Conservation (phyloP, 768 basidiomycete species). For the Suillus weaverae region DNA sequence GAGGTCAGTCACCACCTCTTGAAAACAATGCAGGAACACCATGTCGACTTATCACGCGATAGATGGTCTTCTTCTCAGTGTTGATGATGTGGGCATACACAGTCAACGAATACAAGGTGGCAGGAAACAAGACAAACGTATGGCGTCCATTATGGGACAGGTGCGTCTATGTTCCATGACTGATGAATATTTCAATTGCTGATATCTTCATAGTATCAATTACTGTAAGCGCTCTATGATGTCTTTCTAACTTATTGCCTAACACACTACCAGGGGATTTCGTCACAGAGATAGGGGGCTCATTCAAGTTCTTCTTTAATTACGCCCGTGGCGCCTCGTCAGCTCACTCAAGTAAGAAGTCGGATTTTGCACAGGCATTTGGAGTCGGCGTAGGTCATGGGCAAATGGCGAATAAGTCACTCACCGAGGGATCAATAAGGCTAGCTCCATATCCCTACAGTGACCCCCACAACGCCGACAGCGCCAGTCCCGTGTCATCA, state of each 20-base stretch:
- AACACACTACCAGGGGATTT: conserved; percentile 56
- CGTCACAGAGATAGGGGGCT: conserved; percentile 57
- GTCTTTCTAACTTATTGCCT: conserved; percentile 3
- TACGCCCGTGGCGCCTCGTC: conserved; percentile 34
- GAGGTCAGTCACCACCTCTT: conserved; percentile 51
- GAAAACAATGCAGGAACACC: conserved; percentile 7
- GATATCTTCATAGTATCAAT: conserved; percentile 40
- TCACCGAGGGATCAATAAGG: conserved; percentile 40
- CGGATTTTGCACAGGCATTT: conserved; percentile 42
- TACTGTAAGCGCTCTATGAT: conserved; percentile 34
- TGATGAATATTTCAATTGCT: conserved; percentile 2
- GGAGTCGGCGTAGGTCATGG: conserved; percentile 29
- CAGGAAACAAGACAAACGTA: conserved; percentile 51
- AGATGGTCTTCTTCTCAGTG: conserved; percentile 83
- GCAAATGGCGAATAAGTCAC: conserved; percentile 10
- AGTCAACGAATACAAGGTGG: conserved; percentile 60
- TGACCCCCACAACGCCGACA: conserved; percentile 12
- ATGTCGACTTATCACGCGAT: neutral
- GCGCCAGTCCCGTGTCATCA: conserved; percentile 5
- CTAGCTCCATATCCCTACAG: conserved; percentile 38
- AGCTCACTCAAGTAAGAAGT: conserved; percentile 25
- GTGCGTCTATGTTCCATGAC: conserved; percentile 18
- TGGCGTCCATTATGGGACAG: conserved; percentile 73
- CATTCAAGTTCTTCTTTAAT: conserved; percentile 61
- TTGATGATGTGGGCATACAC: conserved; percentile 87